Base-by-base conservation (phyloP, 2,329 filamentous ascomycete genomes). In the Phaeomoniella chlamydospora region DNA sequence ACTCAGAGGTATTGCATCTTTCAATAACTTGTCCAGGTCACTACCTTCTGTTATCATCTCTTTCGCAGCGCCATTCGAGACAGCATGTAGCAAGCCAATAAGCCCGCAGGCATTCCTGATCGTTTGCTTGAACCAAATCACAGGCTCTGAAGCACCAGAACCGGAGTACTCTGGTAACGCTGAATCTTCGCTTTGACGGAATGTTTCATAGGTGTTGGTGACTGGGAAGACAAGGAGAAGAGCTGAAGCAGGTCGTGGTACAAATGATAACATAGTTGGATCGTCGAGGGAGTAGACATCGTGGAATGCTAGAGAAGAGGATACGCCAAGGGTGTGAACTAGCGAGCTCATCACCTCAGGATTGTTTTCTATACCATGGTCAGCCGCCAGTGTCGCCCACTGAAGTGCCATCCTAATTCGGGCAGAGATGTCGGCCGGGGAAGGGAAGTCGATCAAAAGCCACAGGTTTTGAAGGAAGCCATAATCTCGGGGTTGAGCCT, bases 101-200 rank as follows among this genome's bases (percentile, higher is more conserved):
- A 94, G 62, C 0, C 88, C 88, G 56, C 88, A 96, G 1, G 88
- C 85, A 54, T 96, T 93, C 41, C 81, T 73, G 49, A 96, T 94
- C 0, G 87, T 96, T 63, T 96, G 88, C 47, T 75, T 81, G 68
- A 87, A 96, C 90, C 88, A 98, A 5, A 93, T 51, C 0, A 94
- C 83, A 4, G 83, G 78, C 52, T 94, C 84, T 0, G 50, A 52
- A 1, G 69, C 59, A 1, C 86, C 86, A 13, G 65, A 67, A 31
- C 79, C 80, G 0, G 56, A 53, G 62, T 94, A 94, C 29, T 76
- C 72, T 2, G 62, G 45, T 30, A 64, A 62, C 15, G 68, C 54
- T 35, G 64, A 62, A 59, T 94, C 87, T 63, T 94, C 87, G 31
- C 73, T 65, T 39, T 71, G 56, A 18, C 87, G 80, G 52, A 79